Evolutionary conservation across 2,329 filamentous ascomycete species (phyloP), one percentile per base, ranked within the genome.

Genomic region (Arthrobotrys megalospora): DNA sequence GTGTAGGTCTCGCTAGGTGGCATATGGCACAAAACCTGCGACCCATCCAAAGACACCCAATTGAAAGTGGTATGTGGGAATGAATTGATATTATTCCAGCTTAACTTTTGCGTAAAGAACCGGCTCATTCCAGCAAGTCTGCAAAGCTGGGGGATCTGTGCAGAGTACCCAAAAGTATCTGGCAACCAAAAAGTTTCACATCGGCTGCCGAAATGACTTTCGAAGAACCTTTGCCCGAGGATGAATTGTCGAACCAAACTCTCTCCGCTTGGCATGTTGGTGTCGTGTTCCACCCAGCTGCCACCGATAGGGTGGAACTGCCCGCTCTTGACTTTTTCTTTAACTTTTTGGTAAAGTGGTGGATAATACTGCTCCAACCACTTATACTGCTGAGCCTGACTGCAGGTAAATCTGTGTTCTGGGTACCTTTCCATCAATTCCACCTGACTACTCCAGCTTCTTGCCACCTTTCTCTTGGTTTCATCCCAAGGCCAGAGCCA

Each of bases 31-130:
- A 99, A 90, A 80, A 99, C 96, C 83, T 98, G 96, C 82, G 93
- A 97, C 73, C 96, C 95, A 84, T 99, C 96, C 12, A 97, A 89
- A 11, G 94, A 90, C 36, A 99, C 94, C 96, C 96, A 99, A 85
- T 97, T 97, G 88, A 99, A 99, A 0, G 96, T 98, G 5, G 96
- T 98, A 83, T 98, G 96, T 0, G 96, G 96, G 86, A 98, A 99
- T 24, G 92, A 97, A 86, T 98, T 98, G 88, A 98, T 98, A 84
- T 98, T 98, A 87, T 98, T 98, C 96, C 96, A 99, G 87, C 95
- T 98, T 76, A 99, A 87, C 86, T 99, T 99, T 85, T 99, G 96
- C 0, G 96, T 99, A 82, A 99, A 92, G 87, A 99, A 99, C 38
- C 95, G 90, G 73, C 90, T 92, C 96, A 99, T 98, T 19, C 94